Base-by-base conservation (phyloP, 192 early-diverging fungal genomes). In the Phycomyces blakesleeanus region DNA sequence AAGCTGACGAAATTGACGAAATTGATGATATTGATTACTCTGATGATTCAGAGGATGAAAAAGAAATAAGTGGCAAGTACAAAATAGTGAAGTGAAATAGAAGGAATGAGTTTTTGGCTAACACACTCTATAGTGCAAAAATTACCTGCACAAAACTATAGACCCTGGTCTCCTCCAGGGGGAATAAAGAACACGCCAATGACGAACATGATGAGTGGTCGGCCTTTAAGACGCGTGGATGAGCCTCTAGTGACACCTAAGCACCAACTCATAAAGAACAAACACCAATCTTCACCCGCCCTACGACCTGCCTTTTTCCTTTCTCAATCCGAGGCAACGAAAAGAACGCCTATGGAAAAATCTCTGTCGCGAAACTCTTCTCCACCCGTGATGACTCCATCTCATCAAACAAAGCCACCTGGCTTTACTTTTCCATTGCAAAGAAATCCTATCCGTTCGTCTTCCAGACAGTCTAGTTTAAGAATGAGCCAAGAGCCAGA, bases 401-500 rank as follows among this genome's bases (percentile, higher is more conserved):
- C 37, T 20, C 37, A 47, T 3, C 44, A 14, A 14, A n/a, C n/a
- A n/a, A 47, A 18, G 11, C 11, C 44, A 3, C 11, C 44, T 47
- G 44, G 21, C 7, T 51, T 51, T 26, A 18, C 41, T 14, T 38
- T 27, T 40, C 39, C 61, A 2, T 38, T 51, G 25, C 50, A 26
- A 1, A 20, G 22, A 10, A 53, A 29, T n/a, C 24, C 61, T 22
- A 39, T 57, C 56, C 8, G 20, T 15, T 18, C 39, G 18, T 41
- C 50, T 51, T 53, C 51, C 38, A 41, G 51, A 53, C 51, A 49
- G 5, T 63, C 61, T 16, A 27, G 39, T 29, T 52, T 63, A 53
- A 27, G 51, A 63, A 53, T 24, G 25, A 40, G 44, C 16, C 50
- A 54, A 26, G 61, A 63, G 24, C 20, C 51, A 20, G 51, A 54